phyloP scores from a whole-genome alignment of 192 early-diverging fungal species.

The Rhizophagus clarus region DNA sequence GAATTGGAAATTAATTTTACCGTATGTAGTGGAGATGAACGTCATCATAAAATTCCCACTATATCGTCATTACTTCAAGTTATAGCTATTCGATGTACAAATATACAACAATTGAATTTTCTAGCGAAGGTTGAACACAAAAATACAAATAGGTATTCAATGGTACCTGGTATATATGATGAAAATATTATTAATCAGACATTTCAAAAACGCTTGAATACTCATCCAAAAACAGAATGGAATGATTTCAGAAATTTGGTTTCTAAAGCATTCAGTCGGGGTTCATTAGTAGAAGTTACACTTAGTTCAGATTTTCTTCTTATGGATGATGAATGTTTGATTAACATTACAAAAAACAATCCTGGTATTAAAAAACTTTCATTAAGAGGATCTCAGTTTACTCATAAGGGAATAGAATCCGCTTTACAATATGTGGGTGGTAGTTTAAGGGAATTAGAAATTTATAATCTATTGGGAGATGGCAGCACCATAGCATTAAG shows the following conservation, averaged over 20 bases:
- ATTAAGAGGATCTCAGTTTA: neutral
- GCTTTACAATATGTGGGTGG: neutral
- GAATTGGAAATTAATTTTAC: slow-evolving; percentile 1
- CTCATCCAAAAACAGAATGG: neutral
- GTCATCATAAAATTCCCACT: neutral
- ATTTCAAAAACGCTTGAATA: neutral
- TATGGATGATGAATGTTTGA: neutral
- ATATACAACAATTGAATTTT: neutral
- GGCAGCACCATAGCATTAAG: neutral
- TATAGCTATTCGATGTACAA: neutral
- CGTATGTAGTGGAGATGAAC: neutral
- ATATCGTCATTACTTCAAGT: neutral
- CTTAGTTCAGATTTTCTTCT: slow-evolving; percentile 5
- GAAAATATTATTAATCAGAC: neutral
- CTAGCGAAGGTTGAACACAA: neutral
- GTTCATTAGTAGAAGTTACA: neutral
- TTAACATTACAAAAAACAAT: neutral
- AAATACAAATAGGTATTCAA: neutral
- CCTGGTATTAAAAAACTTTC: neutral
- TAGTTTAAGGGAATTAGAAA: neutral
- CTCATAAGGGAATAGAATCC: neutral
- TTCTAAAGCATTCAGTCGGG: neutral
- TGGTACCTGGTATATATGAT: neutral
- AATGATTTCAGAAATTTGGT: neutral
- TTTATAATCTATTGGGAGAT: neutral